phyloP scores from a whole-genome alignment of 257 asterid genomes.

The Gentiana macrophylla region DNA sequence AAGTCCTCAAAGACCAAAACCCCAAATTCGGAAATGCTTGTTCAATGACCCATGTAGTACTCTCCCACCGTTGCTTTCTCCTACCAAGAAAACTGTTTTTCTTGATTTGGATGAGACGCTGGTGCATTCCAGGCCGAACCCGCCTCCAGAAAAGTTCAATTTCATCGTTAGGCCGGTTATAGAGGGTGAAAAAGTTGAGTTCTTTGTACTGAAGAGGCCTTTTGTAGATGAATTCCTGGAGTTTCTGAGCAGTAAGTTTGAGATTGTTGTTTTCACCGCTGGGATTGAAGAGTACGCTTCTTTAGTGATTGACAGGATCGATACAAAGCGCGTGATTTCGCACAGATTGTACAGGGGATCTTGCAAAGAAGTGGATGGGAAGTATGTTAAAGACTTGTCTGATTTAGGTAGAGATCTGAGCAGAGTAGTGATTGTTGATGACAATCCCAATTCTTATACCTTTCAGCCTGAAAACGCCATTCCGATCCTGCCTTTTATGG shows the following conservation, averaged over 20 bases:
- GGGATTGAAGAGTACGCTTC: conserved; percentile 84
- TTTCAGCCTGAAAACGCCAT: conserved; percentile 70
- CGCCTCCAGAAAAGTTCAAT: conserved; percentile 66
- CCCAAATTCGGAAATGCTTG: too few relatives aligned
- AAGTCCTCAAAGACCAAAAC: conserved; percentile 12
- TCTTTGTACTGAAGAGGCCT: conserved; percentile 74
- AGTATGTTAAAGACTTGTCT: conserved; percentile 65
- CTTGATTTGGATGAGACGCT: conserved; percentile 90
- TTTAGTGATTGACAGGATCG: conserved; percentile 63
- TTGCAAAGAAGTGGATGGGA: conserved; percentile 67
- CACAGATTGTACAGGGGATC: conserved; percentile 73
- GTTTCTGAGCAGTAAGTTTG: conserved; percentile 41
- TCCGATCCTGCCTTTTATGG: conserved; percentile 54
- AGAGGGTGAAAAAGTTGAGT: conserved; percentile 55
- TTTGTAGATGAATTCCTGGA: conserved; percentile 66
- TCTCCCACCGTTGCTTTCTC: conserved; percentile 38
- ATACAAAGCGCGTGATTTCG: conserved; percentile 41
- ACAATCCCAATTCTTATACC: conserved; percentile 69
- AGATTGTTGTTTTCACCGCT: conserved; percentile 81
- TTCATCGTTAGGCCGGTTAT: conserved; percentile 71
- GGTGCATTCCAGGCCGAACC: conserved; percentile 55
- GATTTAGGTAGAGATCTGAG: conserved; percentile 67
- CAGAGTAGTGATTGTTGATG: conserved; percentile 61
- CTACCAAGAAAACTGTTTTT: conserved; percentile 45
- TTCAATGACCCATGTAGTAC: background rate